Conservation (phyloP, 1,284 basidiomycete genomes). For the Fomitiporia mediterranea region DNA sequence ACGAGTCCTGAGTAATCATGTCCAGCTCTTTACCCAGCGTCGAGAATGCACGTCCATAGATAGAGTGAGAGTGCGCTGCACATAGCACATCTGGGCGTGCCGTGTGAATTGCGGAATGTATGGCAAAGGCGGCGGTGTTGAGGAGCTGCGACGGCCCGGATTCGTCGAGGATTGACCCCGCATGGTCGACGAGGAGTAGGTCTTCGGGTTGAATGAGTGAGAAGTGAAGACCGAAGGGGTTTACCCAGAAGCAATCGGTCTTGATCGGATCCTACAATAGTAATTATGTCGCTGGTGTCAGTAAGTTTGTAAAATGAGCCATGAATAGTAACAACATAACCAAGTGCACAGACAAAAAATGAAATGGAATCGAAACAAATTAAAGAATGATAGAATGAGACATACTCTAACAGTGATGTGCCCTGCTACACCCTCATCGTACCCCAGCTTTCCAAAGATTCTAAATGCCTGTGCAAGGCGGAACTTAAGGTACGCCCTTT, state of each 20-base stretch:
- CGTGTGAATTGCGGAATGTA: slow-evolving; percentile 52
- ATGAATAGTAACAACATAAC: not conserved
- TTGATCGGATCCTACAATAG: slow-evolving; percentile 43
- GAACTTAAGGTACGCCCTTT: slow-evolving; percentile 48
- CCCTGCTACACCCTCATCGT: slow-evolving; percentile 55
- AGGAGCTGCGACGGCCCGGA: slow-evolving; percentile 37
- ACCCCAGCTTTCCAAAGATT: slow-evolving; percentile 50
- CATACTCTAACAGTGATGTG: slow-evolving; percentile 56
- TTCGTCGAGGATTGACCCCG: slow-evolving; percentile 42
- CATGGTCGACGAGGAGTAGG: slow-evolving; percentile 44
- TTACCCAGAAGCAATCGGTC: slow-evolving; percentile 52
- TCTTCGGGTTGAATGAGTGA: slow-evolving; percentile 41
- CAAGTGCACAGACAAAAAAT: no score
- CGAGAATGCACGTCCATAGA: slow-evolving; percentile 58
- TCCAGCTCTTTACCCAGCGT: slow-evolving; percentile 53
- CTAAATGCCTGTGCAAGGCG: slow-evolving; percentile 48
- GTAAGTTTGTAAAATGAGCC: no score
- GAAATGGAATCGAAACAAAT: no score
- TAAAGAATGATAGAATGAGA: not conserved
- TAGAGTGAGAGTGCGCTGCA: slow-evolving; percentile 60
- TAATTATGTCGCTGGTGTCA: not conserved
- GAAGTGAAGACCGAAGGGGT: slow-evolving; percentile 45
- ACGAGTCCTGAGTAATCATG: slow-evolving; percentile 47
- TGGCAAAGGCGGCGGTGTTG: slow-evolving; percentile 47
- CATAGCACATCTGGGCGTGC: slow-evolving; percentile 60